phyloP scores from a whole-genome alignment of 108 stramenopile species.

The Cyclotella cryptica region DNA sequence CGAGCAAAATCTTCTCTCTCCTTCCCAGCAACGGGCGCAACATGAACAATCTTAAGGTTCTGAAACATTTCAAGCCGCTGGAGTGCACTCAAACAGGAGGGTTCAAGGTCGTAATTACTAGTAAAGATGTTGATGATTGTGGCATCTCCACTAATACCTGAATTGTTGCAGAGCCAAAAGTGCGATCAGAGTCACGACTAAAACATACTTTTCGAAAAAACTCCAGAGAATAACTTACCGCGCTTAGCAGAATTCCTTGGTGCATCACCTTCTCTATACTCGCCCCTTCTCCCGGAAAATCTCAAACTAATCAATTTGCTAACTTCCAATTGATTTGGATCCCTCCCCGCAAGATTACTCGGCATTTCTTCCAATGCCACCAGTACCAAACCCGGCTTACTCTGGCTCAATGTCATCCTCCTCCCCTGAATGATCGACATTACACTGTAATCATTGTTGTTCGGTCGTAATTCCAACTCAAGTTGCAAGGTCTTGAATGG shows the following conservation, averaged over 20 bases:
- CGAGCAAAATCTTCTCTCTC: conserved; percentile 59
- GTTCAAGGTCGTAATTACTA: conserved; percentile 62
- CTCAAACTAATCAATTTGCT: conserved; percentile 63
- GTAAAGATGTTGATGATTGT: conserved; percentile 62
- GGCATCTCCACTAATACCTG: conserved; percentile 42
- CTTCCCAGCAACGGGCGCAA: conserved; percentile 46
- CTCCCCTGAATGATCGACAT: conserved; percentile 84
- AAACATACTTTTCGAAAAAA: background rate
- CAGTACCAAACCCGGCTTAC: conserved; percentile 74
- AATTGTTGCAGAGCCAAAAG: background rate
- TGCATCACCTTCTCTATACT: conserved; percentile 26
- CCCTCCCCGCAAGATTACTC: conserved; percentile 27
- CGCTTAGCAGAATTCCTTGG: conserved; percentile 59
- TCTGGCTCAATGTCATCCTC: conserved; percentile 66
- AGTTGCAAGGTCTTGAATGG: conserved; percentile 44
- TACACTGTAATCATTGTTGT: conserved; percentile 80
- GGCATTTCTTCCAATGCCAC: conserved; percentile 77
- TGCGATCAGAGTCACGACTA: background rate
- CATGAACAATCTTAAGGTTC: conserved; percentile 39
- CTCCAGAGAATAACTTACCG: conserved; percentile 35
- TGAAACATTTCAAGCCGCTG: conserved; percentile 56
- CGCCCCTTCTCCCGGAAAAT: conserved; percentile 63
- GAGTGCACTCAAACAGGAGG: conserved; percentile 36
- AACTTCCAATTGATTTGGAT: conserved; percentile 60
- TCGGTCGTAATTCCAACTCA: conserved; percentile 73